phyloP scores from a whole-genome alignment of 805 yeast species.

The Candida sonorensis region DNA sequence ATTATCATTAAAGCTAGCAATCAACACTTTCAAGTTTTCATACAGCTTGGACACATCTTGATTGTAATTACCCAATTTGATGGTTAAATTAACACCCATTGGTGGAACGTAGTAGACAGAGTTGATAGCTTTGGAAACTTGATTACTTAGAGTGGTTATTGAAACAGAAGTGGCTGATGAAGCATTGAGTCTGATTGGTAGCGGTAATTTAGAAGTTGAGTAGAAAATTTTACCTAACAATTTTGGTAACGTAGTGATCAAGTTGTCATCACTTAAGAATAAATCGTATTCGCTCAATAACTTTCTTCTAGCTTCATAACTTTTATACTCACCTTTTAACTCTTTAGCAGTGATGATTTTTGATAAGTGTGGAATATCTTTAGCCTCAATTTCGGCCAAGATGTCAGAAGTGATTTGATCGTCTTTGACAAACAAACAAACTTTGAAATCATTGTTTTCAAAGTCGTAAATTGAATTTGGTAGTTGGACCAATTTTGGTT shows the following conservation, averaged over 20 bases:
- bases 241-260: constrained; percentile 75
- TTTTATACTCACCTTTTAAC: constrained; percentile 77
- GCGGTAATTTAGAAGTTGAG: constrained; percentile 53
- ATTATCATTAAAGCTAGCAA: constrained; percentile 36
- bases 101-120: constrained; percentile 64
- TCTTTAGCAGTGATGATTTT: constrained; percentile 66
- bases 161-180: constrained; percentile 27
- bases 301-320: constrained; percentile 82
- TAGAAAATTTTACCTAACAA: constrained; percentile 77
- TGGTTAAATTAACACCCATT: constrained; percentile 59
- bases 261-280: constrained; percentile 78
- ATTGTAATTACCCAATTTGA: constrained; percentile 57
- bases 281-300: constrained; percentile 62
- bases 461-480: constrained; percentile 39
- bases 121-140: constrained; percentile 49
- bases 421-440: constrained; percentile 70
- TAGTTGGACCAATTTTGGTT: constrained; percentile 44
- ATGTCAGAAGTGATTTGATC: constrained; percentile 37
- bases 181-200: constrained; percentile 47
- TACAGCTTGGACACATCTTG: constrained; percentile 43
- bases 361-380: constrained; percentile 36
- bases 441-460: constrained; percentile 39
- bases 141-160: constrained; percentile 45
- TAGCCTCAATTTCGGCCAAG: constrained; percentile 40
- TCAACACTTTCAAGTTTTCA: constrained; percentile 54